Evolutionary conservation across 129 eudicot genomes (phyloP).

Genomic region (Sambucus nigra): DNA sequence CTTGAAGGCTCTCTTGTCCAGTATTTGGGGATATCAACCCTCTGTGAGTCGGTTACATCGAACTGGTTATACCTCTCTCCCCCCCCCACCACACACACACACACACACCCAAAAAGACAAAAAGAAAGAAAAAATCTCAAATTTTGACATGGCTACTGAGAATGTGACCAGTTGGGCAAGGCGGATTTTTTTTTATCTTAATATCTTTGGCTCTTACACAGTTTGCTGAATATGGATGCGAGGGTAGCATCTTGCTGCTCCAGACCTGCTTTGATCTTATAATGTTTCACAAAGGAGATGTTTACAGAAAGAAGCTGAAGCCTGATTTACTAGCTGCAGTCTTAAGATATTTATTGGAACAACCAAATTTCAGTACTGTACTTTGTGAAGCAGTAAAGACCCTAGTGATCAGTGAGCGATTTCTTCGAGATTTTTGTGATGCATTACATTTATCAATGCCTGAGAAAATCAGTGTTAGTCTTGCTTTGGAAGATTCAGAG

Average conservation of each 20-base stretch:
- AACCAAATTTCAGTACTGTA: slow-evolving; percentile 52
- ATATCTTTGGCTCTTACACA: slow-evolving; percentile 22
- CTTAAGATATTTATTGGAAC: slow-evolving; percentile 52
- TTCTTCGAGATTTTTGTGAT: slow-evolving; percentile 50
- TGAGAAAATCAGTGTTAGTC: slow-evolving; percentile 73
- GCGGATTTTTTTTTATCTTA: too few species aligned
- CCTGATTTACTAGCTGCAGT: slow-evolving; percentile 48
- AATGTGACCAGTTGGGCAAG: too few species aligned
- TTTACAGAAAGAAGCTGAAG: slow-evolving; percentile 43
- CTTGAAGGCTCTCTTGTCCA: too few species aligned
- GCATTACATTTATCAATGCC: slow-evolving; percentile 48
- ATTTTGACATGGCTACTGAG: too few species aligned
- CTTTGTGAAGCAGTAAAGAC: too few species aligned
- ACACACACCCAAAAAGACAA: too few species aligned
- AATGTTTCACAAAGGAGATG: slow-evolving; percentile 36
- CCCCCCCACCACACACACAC: too few species aligned
- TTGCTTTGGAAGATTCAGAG: slow-evolving; percentile 70
- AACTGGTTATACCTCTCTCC: too few species aligned
- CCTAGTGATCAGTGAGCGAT: too few species aligned
- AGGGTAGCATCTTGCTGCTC: slow-evolving; percentile 64
- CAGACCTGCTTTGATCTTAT: slow-evolving; percentile 61
- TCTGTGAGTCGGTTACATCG: too few species aligned
- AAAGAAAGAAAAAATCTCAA: too few species aligned
- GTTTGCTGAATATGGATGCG: slow-evolving; percentile 59
- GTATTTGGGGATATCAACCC: too few species aligned